Percentiles rank a stretch among this genome's conserved stretches.
These are phyloP conservation scores for Ceratocystis harringtonii DNA, from an alignment of 2,329 filamentous ascomycete species.

Conservation along the genomic window DNA sequence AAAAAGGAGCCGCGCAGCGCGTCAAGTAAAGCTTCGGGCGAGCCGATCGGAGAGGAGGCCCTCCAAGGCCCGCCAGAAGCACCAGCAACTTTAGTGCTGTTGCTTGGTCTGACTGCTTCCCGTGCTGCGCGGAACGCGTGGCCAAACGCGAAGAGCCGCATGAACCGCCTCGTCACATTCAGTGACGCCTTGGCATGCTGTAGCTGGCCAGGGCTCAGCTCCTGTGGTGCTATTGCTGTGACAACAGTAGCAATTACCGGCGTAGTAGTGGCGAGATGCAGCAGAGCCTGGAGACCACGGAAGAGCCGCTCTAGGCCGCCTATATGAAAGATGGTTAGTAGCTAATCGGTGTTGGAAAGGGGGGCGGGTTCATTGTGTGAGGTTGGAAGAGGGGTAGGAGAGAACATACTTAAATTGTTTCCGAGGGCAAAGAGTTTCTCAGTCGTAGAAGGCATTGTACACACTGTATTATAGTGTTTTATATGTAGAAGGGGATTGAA, in stretches of 20 bases:
- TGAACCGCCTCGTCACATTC: slow-evolving; percentile 41
- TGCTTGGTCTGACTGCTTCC: slow-evolving; percentile 18
- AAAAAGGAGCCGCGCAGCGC: slow-evolving; percentile 43
- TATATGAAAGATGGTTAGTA: slow-evolving; percentile 32
- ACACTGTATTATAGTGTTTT: not conserved
- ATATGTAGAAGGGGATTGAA: not conserved
- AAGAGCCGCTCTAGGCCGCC: slow-evolving; percentile 47
- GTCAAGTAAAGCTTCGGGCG: slow-evolving; percentile 27
- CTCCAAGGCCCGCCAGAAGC: not conserved
- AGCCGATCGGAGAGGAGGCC: not conserved
- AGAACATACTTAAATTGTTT: slow-evolving; percentile 31
- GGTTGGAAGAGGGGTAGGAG: not conserved
- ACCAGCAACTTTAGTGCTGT: not conserved
- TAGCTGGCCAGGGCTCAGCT: slow-evolving; percentile 22
- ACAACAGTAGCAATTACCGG: slow-evolving; percentile 28
- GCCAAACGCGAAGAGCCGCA: slow-evolving; percentile 55
- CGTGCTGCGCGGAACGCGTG: slow-evolving; percentile 34
- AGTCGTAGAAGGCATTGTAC: slow-evolving; percentile 5
- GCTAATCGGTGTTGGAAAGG: slow-evolving; percentile 26
- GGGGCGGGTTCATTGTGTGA: not conserved
- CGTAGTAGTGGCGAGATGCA: slow-evolving; percentile 34
- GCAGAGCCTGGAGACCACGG: slow-evolving; percentile 39
- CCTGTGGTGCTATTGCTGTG: not conserved
- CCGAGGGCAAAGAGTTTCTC: slow-evolving; percentile 28
- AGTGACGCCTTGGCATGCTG: slow-evolving; percentile 28